phyloP scores from a whole-genome alignment of 768 basidiomycete species.

The Gloeophyllum trabeum region DNA sequence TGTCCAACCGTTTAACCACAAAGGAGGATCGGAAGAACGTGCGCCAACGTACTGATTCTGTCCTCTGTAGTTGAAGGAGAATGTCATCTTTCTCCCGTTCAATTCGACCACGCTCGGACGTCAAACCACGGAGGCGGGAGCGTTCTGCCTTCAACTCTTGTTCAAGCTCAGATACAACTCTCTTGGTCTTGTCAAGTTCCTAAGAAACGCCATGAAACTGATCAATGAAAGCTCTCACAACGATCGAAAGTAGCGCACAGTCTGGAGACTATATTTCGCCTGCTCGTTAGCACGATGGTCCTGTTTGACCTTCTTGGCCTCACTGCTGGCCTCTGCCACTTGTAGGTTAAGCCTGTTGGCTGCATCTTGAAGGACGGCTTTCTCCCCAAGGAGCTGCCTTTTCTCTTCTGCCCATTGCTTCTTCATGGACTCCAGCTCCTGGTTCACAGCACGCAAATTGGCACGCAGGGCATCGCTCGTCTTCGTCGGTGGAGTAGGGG shows the following conservation, averaged over 20 bases:
- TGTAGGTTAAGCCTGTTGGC: constrained; percentile 55
- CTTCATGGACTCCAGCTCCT: constrained; percentile 53
- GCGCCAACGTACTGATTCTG: constrained; percentile 49
- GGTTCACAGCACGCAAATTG: constrained; percentile 51
- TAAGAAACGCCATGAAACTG: too few species aligned
- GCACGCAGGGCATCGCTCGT: constrained; percentile 53
- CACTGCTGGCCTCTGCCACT: constrained; percentile 45
- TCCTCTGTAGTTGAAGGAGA: constrained; percentile 50
- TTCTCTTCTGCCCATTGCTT: constrained; percentile 63
- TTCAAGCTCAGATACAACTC: constrained; percentile 59
- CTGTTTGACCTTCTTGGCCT: constrained; percentile 41
- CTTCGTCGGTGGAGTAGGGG: constrained; percentile 57
- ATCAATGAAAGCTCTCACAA: background rate
- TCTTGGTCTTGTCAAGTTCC: constrained; percentile 65
- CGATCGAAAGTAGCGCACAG: constrained; percentile 24
- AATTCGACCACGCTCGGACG: constrained; percentile 49
- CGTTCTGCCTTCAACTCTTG: constrained; percentile 63
- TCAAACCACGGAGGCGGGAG: constrained; percentile 46
- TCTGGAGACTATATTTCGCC: constrained; percentile 39
- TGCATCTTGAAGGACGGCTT: constrained; percentile 59
- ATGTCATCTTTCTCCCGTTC: constrained; percentile 59
- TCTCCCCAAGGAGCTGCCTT: constrained; percentile 53
- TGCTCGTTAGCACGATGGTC: constrained; percentile 21
- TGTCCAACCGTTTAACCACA: constrained; percentile 4
- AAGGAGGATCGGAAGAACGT: background rate